Percentiles rank a stretch among this genome's conserved stretches.
phyloP scores from a whole-genome alignment of 2,329 filamentous ascomycete species.

The Trichoderma atroviride region DNA sequence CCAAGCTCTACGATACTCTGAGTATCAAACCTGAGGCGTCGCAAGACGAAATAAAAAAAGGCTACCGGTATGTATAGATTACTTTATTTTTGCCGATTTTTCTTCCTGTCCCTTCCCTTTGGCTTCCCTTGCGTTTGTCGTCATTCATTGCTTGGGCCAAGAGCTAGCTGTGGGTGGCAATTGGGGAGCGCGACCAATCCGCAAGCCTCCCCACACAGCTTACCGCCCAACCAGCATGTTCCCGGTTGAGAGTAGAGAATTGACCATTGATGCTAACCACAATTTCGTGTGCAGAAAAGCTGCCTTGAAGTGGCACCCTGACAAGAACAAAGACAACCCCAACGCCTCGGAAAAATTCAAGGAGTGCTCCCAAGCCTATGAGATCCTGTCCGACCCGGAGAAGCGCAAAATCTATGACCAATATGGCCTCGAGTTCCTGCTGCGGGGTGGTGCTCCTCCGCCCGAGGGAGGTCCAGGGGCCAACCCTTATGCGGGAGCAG shows the following conservation, averaged over 20 bases:
- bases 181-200: not conserved
- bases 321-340: slow-evolving; percentile 96
- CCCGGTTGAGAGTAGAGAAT: not conserved
- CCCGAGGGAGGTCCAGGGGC: slow-evolving; percentile 59
- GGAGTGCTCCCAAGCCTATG: slow-evolving; percentile 95
- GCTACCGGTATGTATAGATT: slow-evolving; percentile 68
- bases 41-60: slow-evolving; percentile 97
- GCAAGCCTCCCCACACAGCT: slow-evolving; percentile 24
- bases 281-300: slow-evolving; percentile 63
- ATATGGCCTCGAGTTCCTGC: slow-evolving; percentile 89
- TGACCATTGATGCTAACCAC: slow-evolving; percentile 40
- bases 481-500: slow-evolving; percentile 62
- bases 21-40: slow-evolving; percentile 75
- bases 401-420: slow-evolving; percentile 96
- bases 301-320: slow-evolving; percentile 89
- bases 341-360: slow-evolving; percentile 92
- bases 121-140: slow-evolving; percentile 15
- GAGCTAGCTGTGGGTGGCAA: slow-evolving; percentile 23
- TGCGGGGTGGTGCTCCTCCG: slow-evolving; percentile 74
- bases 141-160: slow-evolving; percentile 20
- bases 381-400: slow-evolving; percentile 95
- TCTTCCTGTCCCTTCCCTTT: not conserved
- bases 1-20: slow-evolving; percentile 90
- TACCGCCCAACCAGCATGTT: slow-evolving; percentile 4
- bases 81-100: not conserved